A percentile compares a stretch with the other conserved stretches of the same genome.
Evolutionary conservation across 768 basidiomycete genomes (phyloP).

Genomic region (Sporobolomyces pararoseus): DNA sequence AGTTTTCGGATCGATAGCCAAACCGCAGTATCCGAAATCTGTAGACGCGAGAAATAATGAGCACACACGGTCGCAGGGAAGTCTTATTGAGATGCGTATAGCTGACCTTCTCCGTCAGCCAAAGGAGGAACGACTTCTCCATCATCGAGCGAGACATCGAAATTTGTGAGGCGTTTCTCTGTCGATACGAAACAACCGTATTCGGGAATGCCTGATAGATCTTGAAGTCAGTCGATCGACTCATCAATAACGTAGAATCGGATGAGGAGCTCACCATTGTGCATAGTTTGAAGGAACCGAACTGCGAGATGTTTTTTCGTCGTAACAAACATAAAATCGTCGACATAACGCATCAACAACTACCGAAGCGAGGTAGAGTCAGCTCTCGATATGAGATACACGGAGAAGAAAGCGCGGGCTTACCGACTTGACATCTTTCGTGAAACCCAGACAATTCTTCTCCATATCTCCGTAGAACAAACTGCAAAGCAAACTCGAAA

Average conservation of each 20-base stretch:
- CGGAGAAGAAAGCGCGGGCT: conserved; percentile 44
- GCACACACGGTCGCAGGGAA: not conserved
- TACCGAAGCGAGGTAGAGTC: conserved; percentile 48
- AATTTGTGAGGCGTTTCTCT: conserved; percentile 86
- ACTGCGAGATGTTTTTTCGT: conserved; percentile 61
- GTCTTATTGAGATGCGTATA: too few relatives aligned
- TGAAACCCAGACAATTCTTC: conserved; percentile 55
- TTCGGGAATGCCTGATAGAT: conserved; percentile 71
- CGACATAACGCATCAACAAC: conserved; percentile 80
- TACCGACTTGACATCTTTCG: conserved; percentile 62
- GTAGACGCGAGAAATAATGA: not conserved
- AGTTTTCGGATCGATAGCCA: conserved; percentile 67
- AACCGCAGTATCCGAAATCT: conserved; percentile 95
- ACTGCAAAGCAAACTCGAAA: conserved; percentile 81
- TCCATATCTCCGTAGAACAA: conserved; percentile 95
- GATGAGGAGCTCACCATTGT: conserved; percentile 55
- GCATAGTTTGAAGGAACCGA: conserved; percentile 72
- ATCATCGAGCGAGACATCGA: conserved; percentile 54
- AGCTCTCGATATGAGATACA: not conserved
- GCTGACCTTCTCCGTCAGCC: conserved; percentile 46
- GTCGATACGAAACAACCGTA: conserved; percentile 87
- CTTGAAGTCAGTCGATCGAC: not conserved
- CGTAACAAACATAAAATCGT: conserved; percentile 89
- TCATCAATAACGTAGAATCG: not conserved
- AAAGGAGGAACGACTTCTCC: conserved; percentile 49